Conservation (phyloP, 2,329 filamentous ascomycete species). For the Diplodia scrobiculata region DNA sequence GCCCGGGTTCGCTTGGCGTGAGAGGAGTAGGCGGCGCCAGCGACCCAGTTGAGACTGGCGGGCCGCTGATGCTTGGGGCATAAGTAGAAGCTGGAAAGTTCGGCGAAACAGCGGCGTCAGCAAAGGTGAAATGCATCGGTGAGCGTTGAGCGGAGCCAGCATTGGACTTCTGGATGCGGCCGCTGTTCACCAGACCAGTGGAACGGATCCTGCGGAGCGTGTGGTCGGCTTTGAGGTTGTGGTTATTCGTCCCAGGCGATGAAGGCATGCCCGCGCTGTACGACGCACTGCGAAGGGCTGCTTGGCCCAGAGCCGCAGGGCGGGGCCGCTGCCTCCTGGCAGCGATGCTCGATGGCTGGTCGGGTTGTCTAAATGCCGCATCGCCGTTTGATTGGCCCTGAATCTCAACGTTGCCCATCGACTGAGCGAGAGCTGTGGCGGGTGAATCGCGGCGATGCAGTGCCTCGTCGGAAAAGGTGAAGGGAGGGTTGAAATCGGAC, state of each 20-base stretch:
- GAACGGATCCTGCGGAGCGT: constrained; percentile 53
- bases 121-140: constrained; percentile 51
- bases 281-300: constrained; percentile 47
- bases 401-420: constrained; percentile 46
- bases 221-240: constrained; percentile 38
- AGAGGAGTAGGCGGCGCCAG: constrained; percentile 54
- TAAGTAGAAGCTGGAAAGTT: constrained; percentile 47
- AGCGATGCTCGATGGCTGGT: constrained; percentile 47
- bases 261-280: constrained; percentile 47
- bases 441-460: constrained; percentile 45
- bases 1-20: constrained; percentile 48
- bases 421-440: constrained; percentile 44
- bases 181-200: constrained; percentile 50
- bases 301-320: constrained; percentile 46
- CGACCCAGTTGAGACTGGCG: constrained; percentile 38
- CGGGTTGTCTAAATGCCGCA: constrained; percentile 43
- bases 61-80: constrained; percentile 41
- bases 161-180: constrained; percentile 52
- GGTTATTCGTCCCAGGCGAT: constrained; percentile 40
- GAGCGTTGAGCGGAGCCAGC: constrained; percentile 53
- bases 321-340: constrained; percentile 45
- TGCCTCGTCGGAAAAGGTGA: constrained; percentile 40
- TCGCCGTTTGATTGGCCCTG: constrained; percentile 36
- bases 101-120: constrained; percentile 52
- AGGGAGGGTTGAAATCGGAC: constrained; percentile 40